A percentile compares a stretch with the other conserved stretches of the same genome.
phyloP scores from a whole-genome alignment of 352 stramenopile species.

The Globisporangium nodosum region DNA sequence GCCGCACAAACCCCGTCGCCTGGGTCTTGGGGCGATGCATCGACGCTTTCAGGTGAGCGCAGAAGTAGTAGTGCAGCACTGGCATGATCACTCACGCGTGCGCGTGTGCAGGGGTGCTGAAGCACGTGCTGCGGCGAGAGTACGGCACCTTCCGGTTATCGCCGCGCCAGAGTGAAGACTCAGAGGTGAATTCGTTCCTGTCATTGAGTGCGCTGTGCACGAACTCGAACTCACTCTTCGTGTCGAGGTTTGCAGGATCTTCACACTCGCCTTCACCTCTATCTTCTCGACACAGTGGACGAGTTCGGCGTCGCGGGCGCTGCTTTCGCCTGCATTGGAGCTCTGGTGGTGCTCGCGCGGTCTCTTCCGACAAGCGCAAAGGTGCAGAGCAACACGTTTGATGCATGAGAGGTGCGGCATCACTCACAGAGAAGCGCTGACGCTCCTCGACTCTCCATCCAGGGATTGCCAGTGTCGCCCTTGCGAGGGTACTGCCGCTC shows the following conservation, averaged over 20 bases:
- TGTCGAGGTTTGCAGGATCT: conserved; percentile 14
- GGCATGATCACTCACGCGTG: neutral
- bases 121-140: conserved; percentile 80
- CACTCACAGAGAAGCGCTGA: neutral
- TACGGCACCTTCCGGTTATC: conserved; percentile 93
- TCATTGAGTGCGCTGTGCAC: neutral
- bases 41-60: conserved; percentile 47
- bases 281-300: conserved; percentile 18
- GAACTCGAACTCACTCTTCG: neutral
- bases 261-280: conserved; percentile 19
- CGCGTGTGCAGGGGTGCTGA: conserved; percentile 19
- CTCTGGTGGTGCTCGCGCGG: neutral
- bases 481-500: conserved; percentile 6
- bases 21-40: conserved; percentile 91
- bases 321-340: conserved; percentile 18
- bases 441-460: neutral
- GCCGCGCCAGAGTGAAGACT: conserved; percentile 29
- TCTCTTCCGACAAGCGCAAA: neutral
- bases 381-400: neutral
- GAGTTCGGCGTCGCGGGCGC: conserved; percentile 23
- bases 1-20: conserved; percentile 21
- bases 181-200: conserved; percentile 19
- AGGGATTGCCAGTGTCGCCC: neutral
- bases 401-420: neutral
- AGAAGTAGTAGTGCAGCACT: neutral